Conservation (phyloP, 2,329 filamentous ascomycete species). For the Colletotrichum cuscutae region DNA sequence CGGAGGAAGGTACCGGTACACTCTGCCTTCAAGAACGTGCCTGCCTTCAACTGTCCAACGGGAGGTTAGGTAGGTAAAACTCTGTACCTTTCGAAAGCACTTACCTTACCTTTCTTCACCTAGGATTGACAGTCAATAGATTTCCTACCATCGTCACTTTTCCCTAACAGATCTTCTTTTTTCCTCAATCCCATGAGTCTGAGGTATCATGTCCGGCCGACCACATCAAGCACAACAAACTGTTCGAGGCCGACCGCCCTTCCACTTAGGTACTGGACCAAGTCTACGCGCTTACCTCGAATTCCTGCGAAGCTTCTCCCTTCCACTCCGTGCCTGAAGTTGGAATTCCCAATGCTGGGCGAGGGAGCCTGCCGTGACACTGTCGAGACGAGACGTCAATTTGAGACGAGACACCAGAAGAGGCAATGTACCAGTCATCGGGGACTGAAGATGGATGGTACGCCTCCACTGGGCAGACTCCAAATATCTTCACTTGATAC, state of each 20-base stretch:
- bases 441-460: neutral
- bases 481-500: neutral
- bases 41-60: neutral
- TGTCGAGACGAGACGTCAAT: slow-evolving; percentile 22
- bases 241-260: neutral
- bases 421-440: slow-evolving; percentile 17
- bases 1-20: neutral
- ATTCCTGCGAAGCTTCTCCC: slow-evolving; percentile 6
- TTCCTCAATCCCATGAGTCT: neutral
- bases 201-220: neutral
- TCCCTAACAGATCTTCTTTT: neutral
- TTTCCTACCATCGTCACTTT: neutral
- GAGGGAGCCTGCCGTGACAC: slow-evolving; percentile 21
- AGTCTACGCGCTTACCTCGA: neutral
- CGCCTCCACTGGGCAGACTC: neutral
- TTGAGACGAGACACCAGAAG: slow-evolving; percentile 30
- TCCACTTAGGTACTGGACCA: neutral
- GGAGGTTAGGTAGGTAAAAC: too few species aligned
- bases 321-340: neutral
- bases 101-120: neutral
- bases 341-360: slow-evolving; percentile 7
- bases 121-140: neutral
- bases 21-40: neutral
- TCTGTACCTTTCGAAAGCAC: neutral
- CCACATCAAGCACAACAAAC: neutral